Percentiles rank a stretch among this genome's conserved stretches.
phyloP scores from a whole-genome alignment of 805 yeast genomes.

The Yarrowia sp. region DNA sequence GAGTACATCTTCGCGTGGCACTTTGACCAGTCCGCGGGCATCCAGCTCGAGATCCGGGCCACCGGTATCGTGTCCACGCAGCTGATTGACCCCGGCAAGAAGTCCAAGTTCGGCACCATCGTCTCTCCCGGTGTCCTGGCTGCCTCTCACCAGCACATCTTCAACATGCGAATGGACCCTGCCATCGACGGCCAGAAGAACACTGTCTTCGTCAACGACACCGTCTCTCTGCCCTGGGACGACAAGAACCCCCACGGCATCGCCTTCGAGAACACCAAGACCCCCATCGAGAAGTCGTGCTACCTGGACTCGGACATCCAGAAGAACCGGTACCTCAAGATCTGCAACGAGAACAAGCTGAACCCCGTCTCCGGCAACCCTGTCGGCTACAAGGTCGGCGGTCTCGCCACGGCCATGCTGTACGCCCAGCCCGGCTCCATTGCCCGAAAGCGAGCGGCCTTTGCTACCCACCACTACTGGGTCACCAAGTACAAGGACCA shows the following conservation, averaged over 20 bases:
- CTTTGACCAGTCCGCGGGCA: conserved; percentile 74
- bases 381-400: conserved; percentile 71
- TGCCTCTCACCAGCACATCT: conserved; percentile 78
- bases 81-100: conserved; percentile 69
- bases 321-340: conserved; percentile 71
- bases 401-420: conserved; percentile 78
- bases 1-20: conserved; percentile 72
- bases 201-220: conserved; percentile 70
- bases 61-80: conserved; percentile 84
- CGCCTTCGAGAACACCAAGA: conserved; percentile 65
- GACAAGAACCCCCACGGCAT: conserved; percentile 62
- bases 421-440: conserved; percentile 62
- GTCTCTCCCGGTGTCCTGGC: conserved; percentile 82
- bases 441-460: conserved; percentile 69
- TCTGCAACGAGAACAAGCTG: conserved; percentile 68
- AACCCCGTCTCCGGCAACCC: conserved; percentile 71
- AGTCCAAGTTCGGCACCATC: conserved; percentile 66
- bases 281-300: conserved; percentile 67
- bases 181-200: conserved; percentile 79
- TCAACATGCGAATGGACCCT: conserved; percentile 77
- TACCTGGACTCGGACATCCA: conserved; percentile 70
- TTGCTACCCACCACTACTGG: conserved; percentile 78
- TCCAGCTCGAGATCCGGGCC: conserved; percentile 76
- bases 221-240: conserved; percentile 56
- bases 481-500: conserved; percentile 74